Conservation (phyloP, 176 grass and related monocot genomes). For the Eremochloa ophiuroides region DNA sequence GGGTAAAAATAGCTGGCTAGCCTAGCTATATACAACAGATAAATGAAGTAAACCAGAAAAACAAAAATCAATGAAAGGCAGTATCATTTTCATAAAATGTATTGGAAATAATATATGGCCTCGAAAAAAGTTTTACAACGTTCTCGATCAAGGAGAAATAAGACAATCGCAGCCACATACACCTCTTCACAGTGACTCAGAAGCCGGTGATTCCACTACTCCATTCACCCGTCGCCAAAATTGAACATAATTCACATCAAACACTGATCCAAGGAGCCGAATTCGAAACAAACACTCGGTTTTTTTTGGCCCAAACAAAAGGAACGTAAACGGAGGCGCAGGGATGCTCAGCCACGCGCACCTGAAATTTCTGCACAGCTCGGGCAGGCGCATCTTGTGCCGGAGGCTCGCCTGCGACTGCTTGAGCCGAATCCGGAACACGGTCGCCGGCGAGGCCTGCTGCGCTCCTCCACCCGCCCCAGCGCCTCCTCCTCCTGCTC, state of each 20-base stretch:
- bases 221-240: neutral
- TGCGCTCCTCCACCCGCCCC: slow-evolving; percentile 26
- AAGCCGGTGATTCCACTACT: neutral
- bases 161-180: neutral
- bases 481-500: slow-evolving; percentile 21
- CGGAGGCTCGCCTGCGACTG: slow-evolving; percentile 66
- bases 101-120: neutral
- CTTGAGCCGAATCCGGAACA: slow-evolving; percentile 92
- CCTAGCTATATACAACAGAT: slow-evolving; percentile 1
- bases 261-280: neutral
- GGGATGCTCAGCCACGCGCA: slow-evolving; percentile 1
- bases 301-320: neutral
- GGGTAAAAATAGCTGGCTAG: neutral
- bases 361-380: slow-evolving; percentile 98
- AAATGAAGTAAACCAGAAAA: slow-evolving; percentile 1
- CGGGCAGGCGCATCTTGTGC: slow-evolving; percentile 94
- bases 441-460: slow-evolving; percentile 55
- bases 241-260: neutral
- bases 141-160: neutral
- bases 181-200: neutral
- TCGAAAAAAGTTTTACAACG: neutral
- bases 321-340: neutral
- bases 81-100: neutral
- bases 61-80: neutral
- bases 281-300: neutral